Conservation (phyloP, 73 alveolate genomes). For the Tetrahymena elliotti region DNA sequence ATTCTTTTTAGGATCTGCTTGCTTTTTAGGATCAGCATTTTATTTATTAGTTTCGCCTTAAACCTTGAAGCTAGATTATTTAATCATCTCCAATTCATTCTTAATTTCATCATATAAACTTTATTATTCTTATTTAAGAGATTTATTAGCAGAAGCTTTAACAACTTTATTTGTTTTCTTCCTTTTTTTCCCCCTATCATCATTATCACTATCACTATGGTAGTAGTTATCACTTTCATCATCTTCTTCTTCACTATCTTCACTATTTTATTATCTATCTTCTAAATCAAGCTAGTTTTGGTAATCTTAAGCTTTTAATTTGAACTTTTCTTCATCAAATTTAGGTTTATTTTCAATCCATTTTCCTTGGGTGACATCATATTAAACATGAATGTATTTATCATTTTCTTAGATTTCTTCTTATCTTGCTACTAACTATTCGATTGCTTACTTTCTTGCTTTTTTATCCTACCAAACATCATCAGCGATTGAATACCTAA, state of each 20-base stretch:
- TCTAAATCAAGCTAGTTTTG: background rate
- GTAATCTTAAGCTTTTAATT: background rate
- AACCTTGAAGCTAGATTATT: background rate
- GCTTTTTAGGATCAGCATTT: background rate
- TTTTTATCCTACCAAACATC: constrained; percentile 33
- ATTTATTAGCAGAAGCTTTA: background rate
- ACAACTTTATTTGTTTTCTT: background rate
- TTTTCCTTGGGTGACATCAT: background rate
- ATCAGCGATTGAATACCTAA: constrained; percentile 12
- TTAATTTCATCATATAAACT: background rate
- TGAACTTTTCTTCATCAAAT: background rate
- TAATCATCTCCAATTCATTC: background rate
- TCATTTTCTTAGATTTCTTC: constrained; percentile 9
- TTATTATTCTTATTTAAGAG: background rate
- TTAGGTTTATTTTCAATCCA: background rate
- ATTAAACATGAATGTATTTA: background rate
- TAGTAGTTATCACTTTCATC: background rate
- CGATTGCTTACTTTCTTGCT: constrained; percentile 5
- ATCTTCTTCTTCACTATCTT: background rate
- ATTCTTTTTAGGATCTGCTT: background rate
- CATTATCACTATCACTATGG: background rate
- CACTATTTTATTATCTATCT: background rate
- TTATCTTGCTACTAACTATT: background rate
- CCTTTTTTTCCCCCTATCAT: background rate
- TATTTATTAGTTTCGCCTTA: background rate